Base-by-base conservation (phyloP, 805 yeast genomes). In the Pichia insulana region DNA sequence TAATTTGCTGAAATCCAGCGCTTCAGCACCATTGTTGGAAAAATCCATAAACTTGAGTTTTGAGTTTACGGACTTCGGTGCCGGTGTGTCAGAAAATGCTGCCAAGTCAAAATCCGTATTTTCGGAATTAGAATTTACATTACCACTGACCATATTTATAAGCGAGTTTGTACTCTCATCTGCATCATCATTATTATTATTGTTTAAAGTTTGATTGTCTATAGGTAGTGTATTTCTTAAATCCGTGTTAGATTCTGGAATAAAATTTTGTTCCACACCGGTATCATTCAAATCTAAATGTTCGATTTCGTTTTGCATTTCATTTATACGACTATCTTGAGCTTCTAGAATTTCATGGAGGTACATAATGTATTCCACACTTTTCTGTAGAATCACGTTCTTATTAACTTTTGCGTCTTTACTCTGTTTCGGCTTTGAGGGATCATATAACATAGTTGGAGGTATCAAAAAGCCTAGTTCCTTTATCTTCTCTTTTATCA, bases 401-500 rank as follows among this genome's bases (percentile, higher is more conserved):
- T 88, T 88, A 57, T 87, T 85, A 1, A 95, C 90, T 56, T 81
- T 83, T 2, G 79, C 69, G 49, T 85, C 92, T 50, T 71, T 81
- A 3, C 34, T 45, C 43, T 65, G 65, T 26, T 57, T 61, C 2
- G 46, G 36, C 37, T 57, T 61, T 8, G 50, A 39, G 6, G 42
- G 27, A 20, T 70, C 71, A 38, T 73, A 69, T 19, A 83, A 60
- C 46, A 84, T 58, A 3, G 83, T 69, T 1, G 87, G 90, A 1
- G 97, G 97, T 1, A 89, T 83, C 38, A 89, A 68, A 19, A 73
- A 63, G 1, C 95, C 90, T 53, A 89, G 67, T 52, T 86, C 95
- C 57, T 83, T 82, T 48, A 89, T 88, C 53, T 85, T 78, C 55
- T 84, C 94, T 58, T 89, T 88, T 55, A 89, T 89, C 52, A 86